Percentiles rank a stretch among this genome's conserved stretches.
These are phyloP conservation scores for Hanseniaspora sp. DNA, from an alignment of 1,139 yeast genomes.

Conservation along the genomic window DNA sequence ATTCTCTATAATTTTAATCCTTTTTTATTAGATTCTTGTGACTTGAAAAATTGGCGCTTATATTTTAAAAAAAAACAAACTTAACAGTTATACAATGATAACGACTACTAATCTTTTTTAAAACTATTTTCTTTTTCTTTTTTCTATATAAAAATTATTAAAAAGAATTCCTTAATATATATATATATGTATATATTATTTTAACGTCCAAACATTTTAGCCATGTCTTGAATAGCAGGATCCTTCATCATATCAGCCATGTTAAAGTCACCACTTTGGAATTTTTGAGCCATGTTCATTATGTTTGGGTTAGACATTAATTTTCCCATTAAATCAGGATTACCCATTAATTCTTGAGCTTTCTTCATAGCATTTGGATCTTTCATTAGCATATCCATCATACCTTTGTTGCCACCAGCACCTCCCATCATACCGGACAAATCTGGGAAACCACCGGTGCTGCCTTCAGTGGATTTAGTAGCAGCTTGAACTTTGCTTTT, in stretches of 20 bases:
- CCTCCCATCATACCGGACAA: constrained; percentile 48
- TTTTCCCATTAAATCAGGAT: constrained; percentile 67
- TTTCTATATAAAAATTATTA: too few species aligned
- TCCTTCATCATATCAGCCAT: constrained; percentile 65
- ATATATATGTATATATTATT: background rate
- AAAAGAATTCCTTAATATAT: too few species aligned
- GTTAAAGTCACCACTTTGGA: constrained; percentile 51
- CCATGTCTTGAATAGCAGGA: constrained; percentile 64
- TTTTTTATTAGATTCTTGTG: background rate
- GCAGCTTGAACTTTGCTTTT: constrained; percentile 58
- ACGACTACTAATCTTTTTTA: too few species aligned
- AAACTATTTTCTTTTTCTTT: too few species aligned
- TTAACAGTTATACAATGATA: too few species aligned
- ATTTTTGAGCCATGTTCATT: constrained; percentile 62
- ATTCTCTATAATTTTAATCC: too few species aligned
- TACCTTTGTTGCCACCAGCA: constrained; percentile 29
- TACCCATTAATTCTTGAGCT: constrained; percentile 85
- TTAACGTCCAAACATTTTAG: constrained; percentile 39
- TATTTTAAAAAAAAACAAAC: background rate
- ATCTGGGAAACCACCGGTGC: constrained; percentile 65
- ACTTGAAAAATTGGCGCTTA: too few species aligned
- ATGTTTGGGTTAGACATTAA: constrained; percentile 75
- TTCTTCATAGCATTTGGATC: constrained; percentile 89
- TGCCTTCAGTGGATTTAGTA: constrained; percentile 29
- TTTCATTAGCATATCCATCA: constrained; percentile 64